Conservation (phyloP, 352 stramenopile genomes). For the Globisporangium mamillatum region DNA sequence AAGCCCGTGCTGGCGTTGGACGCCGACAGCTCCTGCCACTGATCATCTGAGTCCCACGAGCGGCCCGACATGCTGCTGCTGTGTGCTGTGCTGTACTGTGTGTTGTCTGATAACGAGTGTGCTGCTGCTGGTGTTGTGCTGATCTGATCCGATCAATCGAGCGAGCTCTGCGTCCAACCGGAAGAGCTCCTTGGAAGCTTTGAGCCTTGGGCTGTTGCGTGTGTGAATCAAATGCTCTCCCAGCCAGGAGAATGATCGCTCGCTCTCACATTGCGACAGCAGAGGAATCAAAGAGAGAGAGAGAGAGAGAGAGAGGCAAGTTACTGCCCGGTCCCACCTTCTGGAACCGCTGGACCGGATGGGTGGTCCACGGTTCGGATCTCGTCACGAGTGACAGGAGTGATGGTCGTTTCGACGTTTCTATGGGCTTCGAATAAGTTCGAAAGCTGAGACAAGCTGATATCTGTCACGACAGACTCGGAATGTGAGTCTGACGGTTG, state of each 20-base stretch:
- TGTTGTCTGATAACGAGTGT: neutral
- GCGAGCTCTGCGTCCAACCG: neutral
- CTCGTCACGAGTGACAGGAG: neutral
- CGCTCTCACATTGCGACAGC: slow-evolving; percentile 2
- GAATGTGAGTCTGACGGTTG: neutral
- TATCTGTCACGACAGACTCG: neutral
- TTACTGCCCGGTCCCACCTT: neutral
- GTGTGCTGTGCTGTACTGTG: neutral
- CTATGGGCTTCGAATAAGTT: slow-evolving; percentile 2
- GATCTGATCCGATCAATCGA: slow-evolving; percentile 2
- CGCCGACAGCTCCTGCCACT: slow-evolving; percentile 66
- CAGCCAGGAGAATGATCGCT: slow-evolving; percentile 3
- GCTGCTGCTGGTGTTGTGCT: slow-evolving; percentile 7
- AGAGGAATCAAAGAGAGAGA: slow-evolving; percentile 1
- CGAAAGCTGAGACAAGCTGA: neutral
- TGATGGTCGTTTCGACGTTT: slow-evolving; percentile 11
- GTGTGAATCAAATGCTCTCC: slow-evolving; percentile 3
- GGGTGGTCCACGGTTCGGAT: slow-evolving; percentile 8
- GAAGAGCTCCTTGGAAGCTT: neutral
- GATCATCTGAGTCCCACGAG: slow-evolving; percentile 73
- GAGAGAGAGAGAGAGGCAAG: slow-evolving; percentile 4
- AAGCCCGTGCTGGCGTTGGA: slow-evolving; percentile 29
- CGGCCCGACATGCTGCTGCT: slow-evolving; percentile 31
- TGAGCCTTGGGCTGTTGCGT: neutral
- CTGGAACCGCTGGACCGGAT: slow-evolving; percentile 4